phyloP scores from a whole-genome alignment of 768 basidiomycete genomes.

The Boletus eberwhitei region DNA sequence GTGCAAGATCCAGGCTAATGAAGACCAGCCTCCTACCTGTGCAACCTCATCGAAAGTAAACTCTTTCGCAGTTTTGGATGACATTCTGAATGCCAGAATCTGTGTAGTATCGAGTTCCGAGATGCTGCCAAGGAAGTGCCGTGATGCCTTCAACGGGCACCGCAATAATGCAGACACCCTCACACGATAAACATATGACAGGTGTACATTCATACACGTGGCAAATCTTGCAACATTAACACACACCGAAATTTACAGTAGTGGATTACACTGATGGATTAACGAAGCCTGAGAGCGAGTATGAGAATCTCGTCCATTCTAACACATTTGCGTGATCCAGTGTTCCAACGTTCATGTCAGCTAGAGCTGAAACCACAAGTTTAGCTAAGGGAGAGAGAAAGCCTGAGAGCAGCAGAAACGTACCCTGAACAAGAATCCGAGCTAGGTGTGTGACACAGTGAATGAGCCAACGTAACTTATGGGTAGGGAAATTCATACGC shows the following conservation, averaged over 20 bases:
- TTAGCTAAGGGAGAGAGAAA: neutral
- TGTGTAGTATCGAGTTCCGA: neutral
- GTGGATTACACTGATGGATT: neutral
- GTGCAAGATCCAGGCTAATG: neutral
- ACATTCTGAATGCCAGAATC: conserved; percentile 10
- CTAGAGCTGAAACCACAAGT: conserved; percentile 15
- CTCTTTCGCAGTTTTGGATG: conserved; percentile 27
- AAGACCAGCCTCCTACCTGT: conserved; percentile 44
- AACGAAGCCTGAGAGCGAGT: neutral
- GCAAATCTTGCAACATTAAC: neutral
- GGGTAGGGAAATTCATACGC: conserved; percentile 21
- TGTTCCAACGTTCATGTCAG: neutral
- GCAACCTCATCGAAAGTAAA: conserved; percentile 61
- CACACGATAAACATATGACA: neutral
- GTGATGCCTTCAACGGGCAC: neutral
- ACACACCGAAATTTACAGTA: neutral
- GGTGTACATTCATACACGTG: neutral
- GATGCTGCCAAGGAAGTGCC: neutral
- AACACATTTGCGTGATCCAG: neutral
- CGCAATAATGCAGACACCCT: neutral
- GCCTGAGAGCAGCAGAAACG: conserved; percentile 10
- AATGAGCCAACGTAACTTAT: conserved; percentile 2
- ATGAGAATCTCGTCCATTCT: neutral
- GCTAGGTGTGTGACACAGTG: conserved; percentile 22
- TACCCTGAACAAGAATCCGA: conserved; percentile 47